Percentiles rank a stretch among this genome's conserved stretches.
Conservation (phyloP, 352 stramenopile species). For the Globisporangium spinosum region DNA sequence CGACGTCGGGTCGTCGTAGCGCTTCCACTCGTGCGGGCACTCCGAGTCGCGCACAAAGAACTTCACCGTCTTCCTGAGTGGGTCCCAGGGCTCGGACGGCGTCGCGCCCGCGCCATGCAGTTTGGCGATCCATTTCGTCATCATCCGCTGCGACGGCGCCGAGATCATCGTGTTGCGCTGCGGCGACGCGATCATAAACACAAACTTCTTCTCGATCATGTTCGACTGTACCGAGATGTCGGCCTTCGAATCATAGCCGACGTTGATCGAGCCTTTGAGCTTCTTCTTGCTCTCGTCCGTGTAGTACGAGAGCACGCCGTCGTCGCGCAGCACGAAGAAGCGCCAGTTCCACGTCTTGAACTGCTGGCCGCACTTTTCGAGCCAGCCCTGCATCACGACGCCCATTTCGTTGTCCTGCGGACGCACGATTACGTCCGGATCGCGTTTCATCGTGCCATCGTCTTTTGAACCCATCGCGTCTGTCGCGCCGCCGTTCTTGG, state of each 20-base stretch:
- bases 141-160: conserved; percentile 61
- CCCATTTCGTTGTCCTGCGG: conserved; percentile 56
- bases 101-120: conserved; percentile 68
- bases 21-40: conserved; percentile 79
- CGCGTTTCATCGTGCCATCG: conserved; percentile 20
- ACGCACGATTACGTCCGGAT: conserved; percentile 33
- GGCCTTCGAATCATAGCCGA: conserved; percentile 61
- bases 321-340: conserved; percentile 81
- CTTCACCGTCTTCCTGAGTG: conserved; percentile 76
- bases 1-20: conserved; percentile 80
- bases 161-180: conserved; percentile 84
- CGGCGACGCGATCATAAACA: conserved; percentile 77
- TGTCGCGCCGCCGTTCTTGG: background rate
- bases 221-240: conserved; percentile 85
- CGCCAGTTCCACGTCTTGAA: conserved; percentile 90
- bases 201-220: conserved; percentile 72
- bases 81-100: conserved; percentile 69
- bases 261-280: conserved; percentile 76
- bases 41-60: conserved; percentile 74
- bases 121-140: conserved; percentile 82
- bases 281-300: conserved; percentile 67
- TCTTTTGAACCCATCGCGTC: background rate
- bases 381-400: conserved; percentile 82
- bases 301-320: conserved; percentile 83
- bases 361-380: conserved; percentile 85